These are phyloP conservation scores for Gardenia jasminoides DNA, from an alignment of 257 asterid species.

Conservation along the genomic window DNA sequence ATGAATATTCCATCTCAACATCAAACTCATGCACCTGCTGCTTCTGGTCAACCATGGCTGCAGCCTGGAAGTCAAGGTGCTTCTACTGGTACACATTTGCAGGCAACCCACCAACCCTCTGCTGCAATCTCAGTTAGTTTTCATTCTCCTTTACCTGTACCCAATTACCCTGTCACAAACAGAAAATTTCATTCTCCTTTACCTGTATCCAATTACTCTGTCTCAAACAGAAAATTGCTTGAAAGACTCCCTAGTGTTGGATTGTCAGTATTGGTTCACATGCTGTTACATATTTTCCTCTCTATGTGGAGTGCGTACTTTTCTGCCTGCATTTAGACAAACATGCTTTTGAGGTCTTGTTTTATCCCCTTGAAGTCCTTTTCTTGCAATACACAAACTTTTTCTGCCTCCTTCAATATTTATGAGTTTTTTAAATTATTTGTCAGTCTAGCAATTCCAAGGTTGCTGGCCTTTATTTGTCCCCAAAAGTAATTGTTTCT, in stretches of 20 bases:
- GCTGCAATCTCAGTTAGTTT: constrained; percentile 44
- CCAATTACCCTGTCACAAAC: neutral
- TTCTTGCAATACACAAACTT: neutral
- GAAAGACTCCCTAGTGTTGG: neutral
- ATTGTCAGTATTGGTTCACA: neutral
- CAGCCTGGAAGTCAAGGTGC: constrained; percentile 59
- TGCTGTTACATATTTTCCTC: neutral
- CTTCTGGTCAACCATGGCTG: constrained; percentile 67
- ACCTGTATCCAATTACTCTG: neutral
- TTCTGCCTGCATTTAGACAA: neutral
- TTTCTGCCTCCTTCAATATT: neutral
- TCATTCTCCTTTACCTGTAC: constrained; percentile 13
- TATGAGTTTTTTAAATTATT: neutral
- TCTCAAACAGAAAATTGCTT: neutral
- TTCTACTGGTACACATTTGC: constrained; percentile 55
- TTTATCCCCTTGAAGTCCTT: neutral
- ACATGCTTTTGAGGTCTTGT: neutral
- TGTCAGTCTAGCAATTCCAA: neutral
- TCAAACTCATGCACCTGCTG: constrained; percentile 56
- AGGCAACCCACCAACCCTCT: constrained; percentile 43
- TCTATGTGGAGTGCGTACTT: neutral
- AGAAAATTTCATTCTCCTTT: constrained; percentile 15
- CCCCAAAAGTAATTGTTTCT: neutral
- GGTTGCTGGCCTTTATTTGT: neutral
- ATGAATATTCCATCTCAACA: constrained; percentile 48